Base-by-base conservation (phyloP, 2,329 filamentous ascomycete species). In the Colletotrichum truncatum region DNA sequence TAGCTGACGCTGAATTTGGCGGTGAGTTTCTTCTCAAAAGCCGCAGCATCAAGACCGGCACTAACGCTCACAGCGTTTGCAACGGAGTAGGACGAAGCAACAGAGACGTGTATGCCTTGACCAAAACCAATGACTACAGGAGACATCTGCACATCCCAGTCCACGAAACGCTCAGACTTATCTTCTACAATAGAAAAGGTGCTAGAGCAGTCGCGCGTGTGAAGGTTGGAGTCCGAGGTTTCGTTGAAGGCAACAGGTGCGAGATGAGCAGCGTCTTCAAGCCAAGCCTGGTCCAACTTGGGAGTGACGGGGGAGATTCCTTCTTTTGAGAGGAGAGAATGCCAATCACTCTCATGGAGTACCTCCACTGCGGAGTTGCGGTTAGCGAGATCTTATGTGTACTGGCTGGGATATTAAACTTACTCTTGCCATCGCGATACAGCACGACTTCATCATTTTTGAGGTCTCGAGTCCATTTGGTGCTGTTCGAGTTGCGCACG, bases 101-200 rank as follows among this genome's bases (percentile, higher is more conserved):
- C 23, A 12, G 59, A 53, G 9, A 67, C 49, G 4, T 48, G 28
- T 18, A 65, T 49, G 38, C 55, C 61, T 8, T 51, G 34, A 6
- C 49, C 51, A 5, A 36, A 34, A 18, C 49, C 62, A 14, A 34
- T 49, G n/a, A n/a, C n/a, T 3, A 56, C 56, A 10, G 56, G 62
- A 4, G 48, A 18, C 62, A 65, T 61, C 25, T 65, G 62, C 6
- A 65, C 55, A 3, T 65, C 62, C 62, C 62, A 65, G 62, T 65
- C 49, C 8, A 61, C 36, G 49, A 65, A 65, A 1, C 26, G 39
- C 26, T 51, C 23, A 5, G 39, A 49, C 30, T 30, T 60, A 21
- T 60, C 49, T n/a, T 32, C 55, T 11, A 52, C 30, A 30, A 46
- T 26, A 18, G 61, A 59, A 1, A 46, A 58, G 39, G 55, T 59